These are phyloP conservation scores for Debaryomycetaceae sp. DNA, from an alignment of 1,139 yeast genomes.

Conservation along the genomic window DNA sequence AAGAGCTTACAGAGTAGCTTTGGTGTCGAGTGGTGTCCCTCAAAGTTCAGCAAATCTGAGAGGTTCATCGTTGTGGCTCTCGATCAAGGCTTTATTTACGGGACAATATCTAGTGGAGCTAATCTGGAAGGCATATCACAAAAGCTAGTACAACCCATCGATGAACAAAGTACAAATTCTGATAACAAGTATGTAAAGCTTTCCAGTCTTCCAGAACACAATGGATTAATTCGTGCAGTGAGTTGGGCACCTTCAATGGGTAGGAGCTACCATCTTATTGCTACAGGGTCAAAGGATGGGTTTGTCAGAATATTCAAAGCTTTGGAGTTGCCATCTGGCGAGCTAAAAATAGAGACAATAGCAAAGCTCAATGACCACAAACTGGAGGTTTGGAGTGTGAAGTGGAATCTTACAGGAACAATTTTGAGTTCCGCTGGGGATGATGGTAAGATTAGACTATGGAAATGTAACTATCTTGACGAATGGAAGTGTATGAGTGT, in stretches of 20 bases:
- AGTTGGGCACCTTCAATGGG: constrained; percentile 99
- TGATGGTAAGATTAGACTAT: constrained; percentile 85
- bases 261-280: constrained; percentile 78
- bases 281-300: constrained; percentile 96
- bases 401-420: constrained; percentile 94
- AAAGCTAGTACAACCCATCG: constrained; percentile 1
- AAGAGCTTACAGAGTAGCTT: constrained; percentile 84
- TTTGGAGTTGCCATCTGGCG: constrained; percentile 36
- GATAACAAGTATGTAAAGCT: constrained; percentile 29
- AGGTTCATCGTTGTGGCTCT: constrained; percentile 81
- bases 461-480: constrained; percentile 85
- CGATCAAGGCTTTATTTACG: constrained; percentile 81
- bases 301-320: constrained; percentile 81
- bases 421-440: constrained; percentile 92
- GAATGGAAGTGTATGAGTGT: constrained; percentile 93
- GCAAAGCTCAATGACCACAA: constrained; percentile 64
- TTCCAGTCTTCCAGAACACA: constrained; percentile 66
- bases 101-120: constrained; percentile 17
- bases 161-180: constrained; percentile 10
- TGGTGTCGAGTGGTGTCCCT: constrained; percentile 90
- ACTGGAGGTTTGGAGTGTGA: constrained; percentile 93
- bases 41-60: constrained; percentile 71
- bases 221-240: constrained; percentile 82
- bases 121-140: background rate
- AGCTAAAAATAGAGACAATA: constrained; percentile 33